Evolutionary conservation across 257 asterid genomes (phyloP).

Genomic region (Henckelia pumila): DNA sequence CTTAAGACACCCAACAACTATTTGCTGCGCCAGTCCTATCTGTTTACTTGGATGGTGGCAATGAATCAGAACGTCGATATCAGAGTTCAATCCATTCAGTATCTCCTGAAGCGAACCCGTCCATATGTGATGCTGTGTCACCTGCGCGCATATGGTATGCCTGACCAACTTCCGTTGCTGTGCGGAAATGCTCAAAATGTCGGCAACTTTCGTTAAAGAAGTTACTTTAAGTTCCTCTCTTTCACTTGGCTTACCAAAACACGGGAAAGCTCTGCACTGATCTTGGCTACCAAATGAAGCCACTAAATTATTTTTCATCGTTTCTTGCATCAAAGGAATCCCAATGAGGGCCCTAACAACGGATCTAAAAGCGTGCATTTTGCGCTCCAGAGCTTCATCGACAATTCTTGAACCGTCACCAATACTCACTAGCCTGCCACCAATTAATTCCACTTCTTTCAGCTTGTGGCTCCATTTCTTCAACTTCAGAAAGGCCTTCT

Average conservation of each 20-base stretch:
- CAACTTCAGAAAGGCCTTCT: constrained; percentile 48
- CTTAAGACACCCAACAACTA: constrained; percentile 51
- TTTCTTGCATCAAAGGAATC: constrained; percentile 54
- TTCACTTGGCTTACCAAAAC: constrained; percentile 46
- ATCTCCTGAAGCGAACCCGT: constrained; percentile 52
- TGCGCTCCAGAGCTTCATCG: constrained; percentile 51
- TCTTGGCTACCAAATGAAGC: constrained; percentile 27
- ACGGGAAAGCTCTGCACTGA: constrained; percentile 21
- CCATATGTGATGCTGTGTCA: constrained; percentile 74
- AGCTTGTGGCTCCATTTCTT: constrained; percentile 48
- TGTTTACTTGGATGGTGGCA: constrained; percentile 36
- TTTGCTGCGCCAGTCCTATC: constrained; percentile 55
- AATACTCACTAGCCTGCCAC: constrained; percentile 62
- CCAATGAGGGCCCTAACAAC: constrained; percentile 53
- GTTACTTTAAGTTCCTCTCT: constrained; percentile 42
- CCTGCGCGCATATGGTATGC: constrained; percentile 65
- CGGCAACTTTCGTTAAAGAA: constrained; percentile 60
- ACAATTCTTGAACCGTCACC: constrained; percentile 46
- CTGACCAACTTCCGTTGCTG: constrained; percentile 79
- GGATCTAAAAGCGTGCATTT: constrained; percentile 56
- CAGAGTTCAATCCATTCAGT: constrained; percentile 56
- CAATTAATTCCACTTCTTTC: constrained; percentile 62
- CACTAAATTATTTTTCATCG: constrained; percentile 40
- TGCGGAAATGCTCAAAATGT: constrained; percentile 58
- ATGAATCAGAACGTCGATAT: constrained; percentile 36